Base-by-base conservation (phyloP, 768 basidiomycete genomes). In the Lentinus tigrinus region DNA sequence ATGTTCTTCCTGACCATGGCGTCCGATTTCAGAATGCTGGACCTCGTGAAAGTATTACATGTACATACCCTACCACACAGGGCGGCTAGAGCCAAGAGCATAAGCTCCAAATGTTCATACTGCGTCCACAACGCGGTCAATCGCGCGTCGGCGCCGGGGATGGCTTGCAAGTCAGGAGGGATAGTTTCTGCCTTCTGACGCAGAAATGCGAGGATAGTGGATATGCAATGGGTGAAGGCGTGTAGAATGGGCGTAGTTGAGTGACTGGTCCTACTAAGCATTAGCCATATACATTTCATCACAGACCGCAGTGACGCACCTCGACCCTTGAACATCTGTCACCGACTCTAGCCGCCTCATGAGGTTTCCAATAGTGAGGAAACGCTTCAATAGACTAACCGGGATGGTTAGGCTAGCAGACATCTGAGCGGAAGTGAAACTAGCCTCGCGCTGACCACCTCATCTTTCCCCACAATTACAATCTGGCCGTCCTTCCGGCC, bases 311-410 rank as follows among this genome's bases (percentile, higher is more conserved):
- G 31, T 17, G 36, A 57, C 71, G 49, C 55, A 89, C 89, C 78
- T 81, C 37, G 64, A 58, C 46, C 82, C 78, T n/a, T 88, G 67
- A 8, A 64, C 61, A 16, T 70, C 69, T 3, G 85, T 62, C 3
- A 89, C 67, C 3, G 72, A 70, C 51, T 93, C 90, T 7, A 93
- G 66, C 21, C 91, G 81, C 44, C 90, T 82, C 38, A 89, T 67
- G 3, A 85, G 69, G 0, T 83, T 84, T 7, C 91, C 91, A 47
- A 93, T 85, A 7, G 75, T 78, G 28, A 90, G 59, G 69, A 93
- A 93, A 6, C 86, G 79, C 37, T 74, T 70, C 23, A 85, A 69
- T 6, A 88, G 67, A 69, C 89, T 91, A 57, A 42, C 17, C 28
- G 16, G 3, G 6, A 47, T 9, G 4, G 43, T 46, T 28, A 46